Evolutionary conservation across 352 stramenopile species (phyloP), one percentile per base, ranked within the genome.

Genomic region (Pythium grandisporangium): DNA sequence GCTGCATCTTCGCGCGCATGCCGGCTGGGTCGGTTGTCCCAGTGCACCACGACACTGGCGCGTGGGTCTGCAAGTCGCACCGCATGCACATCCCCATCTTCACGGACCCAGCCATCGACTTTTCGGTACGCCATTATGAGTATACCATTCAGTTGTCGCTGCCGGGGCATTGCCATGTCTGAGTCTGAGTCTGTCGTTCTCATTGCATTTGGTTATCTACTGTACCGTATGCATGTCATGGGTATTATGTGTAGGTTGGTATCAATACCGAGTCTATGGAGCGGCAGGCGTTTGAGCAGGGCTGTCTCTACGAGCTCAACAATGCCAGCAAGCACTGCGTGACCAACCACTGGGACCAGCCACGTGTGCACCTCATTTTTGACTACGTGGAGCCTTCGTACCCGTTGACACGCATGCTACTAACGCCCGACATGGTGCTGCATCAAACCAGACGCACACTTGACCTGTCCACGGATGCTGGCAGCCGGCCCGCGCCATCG

Each of bases 231-330:
- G 8, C 10, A 8, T 32, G 27, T 14, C 10, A 14, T 32, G n/a
- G n/a, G n/a, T n/a, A 23, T 14, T 22, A 17, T 17, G 11, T n/a
- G 5, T 61, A 77, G 41, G 89, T 96, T 38, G 96, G 95, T 7
- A 61, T 74, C 6, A 86, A 84, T 21, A 65, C 84, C 35, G 46
- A 95, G 6, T 61, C 45, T 14, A 87, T 99, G 80, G 50, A 84
- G 53, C 78, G 91, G n/a, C 78, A 95, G 40, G 69, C 91, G 51
- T 97, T 97, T 51, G 64, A 82, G 48, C 82, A 97, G 46, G 96
- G 94, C 42, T 74, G 92, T 32, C 76, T 98, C 3, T 97, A 99
- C 72, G 96, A 99, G 76, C 93, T 99, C 44, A 99, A 99, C 75
- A 99, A 99, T 66, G 93, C 96, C 48, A 93, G 90, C 53, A 98